A percentile compares a stretch with the other conserved stretches of the same genome.
These are phyloP conservation scores for Apiospora kogelbergensis DNA, from an alignment of 2,329 filamentous ascomycete genomes.

Conservation along the genomic window DNA sequence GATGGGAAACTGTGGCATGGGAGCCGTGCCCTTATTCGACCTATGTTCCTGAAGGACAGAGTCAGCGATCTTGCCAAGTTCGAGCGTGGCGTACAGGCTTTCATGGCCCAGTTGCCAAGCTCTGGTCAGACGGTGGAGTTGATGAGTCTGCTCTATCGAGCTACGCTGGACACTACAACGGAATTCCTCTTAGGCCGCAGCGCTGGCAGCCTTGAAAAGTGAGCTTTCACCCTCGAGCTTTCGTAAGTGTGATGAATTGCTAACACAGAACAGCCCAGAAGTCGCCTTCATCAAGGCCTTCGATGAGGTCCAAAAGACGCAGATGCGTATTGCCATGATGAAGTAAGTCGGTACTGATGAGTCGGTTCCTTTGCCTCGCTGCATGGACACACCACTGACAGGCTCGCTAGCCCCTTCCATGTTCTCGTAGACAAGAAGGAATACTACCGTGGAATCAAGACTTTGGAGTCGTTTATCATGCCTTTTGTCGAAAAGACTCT, in stretches of 20 bases:
- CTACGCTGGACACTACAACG: conserved; percentile 56
- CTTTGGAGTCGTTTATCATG: conserved; percentile 68
- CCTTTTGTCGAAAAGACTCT: conserved; percentile 69
- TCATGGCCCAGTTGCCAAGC: conserved; percentile 64
- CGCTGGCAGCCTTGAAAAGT: conserved; percentile 11
- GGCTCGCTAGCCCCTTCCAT: conserved; percentile 5
- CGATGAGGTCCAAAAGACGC: conserved; percentile 65
- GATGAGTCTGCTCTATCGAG: conserved; percentile 62
- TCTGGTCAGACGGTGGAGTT: conserved; percentile 67
- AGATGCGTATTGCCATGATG: conserved; percentile 55
- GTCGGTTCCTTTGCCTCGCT: not conserved
- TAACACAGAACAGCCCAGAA: conserved; percentile 25
- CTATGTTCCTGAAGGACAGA: conserved; percentile 50
- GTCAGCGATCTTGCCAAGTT: conserved; percentile 54
- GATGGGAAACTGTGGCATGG: conserved; percentile 54
- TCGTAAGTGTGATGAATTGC: not conserved
- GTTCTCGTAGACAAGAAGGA: conserved; percentile 19
- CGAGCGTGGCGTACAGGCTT: conserved; percentile 51
- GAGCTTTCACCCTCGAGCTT: not conserved
- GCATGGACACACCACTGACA: not conserved
- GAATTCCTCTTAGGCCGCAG: conserved; percentile 13
- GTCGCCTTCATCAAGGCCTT: conserved; percentile 69
- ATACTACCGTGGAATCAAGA: conserved; percentile 63
- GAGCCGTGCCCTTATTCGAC: conserved; percentile 50
- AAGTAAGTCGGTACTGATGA: not conserved